Conservation (phyloP, 1,284 basidiomycete species). For the Ustilago nuda region DNA sequence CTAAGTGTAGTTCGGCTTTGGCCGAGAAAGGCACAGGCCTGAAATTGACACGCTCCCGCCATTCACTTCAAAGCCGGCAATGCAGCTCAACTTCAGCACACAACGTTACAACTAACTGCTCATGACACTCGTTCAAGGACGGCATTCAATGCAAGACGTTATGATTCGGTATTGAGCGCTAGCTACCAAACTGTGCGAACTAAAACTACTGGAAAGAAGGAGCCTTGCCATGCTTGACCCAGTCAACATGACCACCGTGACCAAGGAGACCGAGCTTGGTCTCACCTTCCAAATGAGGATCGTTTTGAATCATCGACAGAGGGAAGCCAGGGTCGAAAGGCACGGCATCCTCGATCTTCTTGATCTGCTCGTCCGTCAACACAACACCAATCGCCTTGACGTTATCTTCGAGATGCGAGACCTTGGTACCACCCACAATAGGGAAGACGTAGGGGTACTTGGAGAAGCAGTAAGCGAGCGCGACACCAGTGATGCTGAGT, state of each 20-base stretch:
- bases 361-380: constrained; percentile 53
- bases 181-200: background rate
- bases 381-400: constrained; percentile 47
- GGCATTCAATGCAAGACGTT: background rate
- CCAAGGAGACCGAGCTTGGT: constrained; percentile 23
- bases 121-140: too few relatives aligned
- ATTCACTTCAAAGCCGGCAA: constrained; percentile 1
- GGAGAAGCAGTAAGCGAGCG: constrained; percentile 50
- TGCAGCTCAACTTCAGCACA: background rate
- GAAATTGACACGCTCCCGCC: background rate
- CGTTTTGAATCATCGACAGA: constrained; percentile 29
- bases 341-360: constrained; percentile 48
- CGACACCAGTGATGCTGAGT: constrained; percentile 40
- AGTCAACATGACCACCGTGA: constrained; percentile 49
- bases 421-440: constrained; percentile 54
- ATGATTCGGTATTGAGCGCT: background rate
- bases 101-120: background rate
- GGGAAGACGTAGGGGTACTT: constrained; percentile 51
- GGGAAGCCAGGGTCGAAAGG: constrained; percentile 65
- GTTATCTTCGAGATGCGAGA: constrained; percentile 57
- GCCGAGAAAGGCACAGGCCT: constrained; percentile 14
- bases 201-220: constrained; percentile 30
- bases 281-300: constrained; percentile 38
- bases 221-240: constrained; percentile 47
- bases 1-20: constrained; percentile 18